Conservation (phyloP, 805 yeast genomes). For the Zygoascus biomembranicola region DNA sequence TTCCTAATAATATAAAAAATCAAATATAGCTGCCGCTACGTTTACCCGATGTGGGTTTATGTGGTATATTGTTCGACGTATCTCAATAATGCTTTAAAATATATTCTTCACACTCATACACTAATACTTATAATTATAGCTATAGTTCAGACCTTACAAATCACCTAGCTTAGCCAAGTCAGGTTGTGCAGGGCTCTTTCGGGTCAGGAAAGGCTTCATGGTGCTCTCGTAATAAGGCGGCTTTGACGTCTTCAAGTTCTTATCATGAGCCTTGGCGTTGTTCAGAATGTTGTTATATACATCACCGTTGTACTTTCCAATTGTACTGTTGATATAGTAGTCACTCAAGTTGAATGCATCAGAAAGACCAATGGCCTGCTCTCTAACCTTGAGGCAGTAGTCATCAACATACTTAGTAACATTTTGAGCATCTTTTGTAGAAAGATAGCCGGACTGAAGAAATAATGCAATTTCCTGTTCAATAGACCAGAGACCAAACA, state of each 20-base stretch:
- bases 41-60: too few species aligned
- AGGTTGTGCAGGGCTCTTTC: not conserved
- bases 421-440: conserved; percentile 39
- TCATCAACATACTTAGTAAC: conserved; percentile 37
- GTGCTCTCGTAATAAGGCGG: conserved; percentile 47
- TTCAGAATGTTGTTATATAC: conserved; percentile 50
- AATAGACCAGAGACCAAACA: conserved; percentile 58
- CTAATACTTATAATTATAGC: too few species aligned
- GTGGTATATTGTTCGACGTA: too few species aligned
- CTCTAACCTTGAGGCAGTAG: conserved; percentile 46
- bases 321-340: conserved; percentile 69
- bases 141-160: not conserved
- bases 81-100: too few species aligned
- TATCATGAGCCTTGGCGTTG: not conserved
- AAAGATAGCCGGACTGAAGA: conserved; percentile 52
- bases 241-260: conserved; percentile 46
- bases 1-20: too few species aligned
- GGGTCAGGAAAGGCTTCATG: conserved; percentile 28
- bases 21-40: too few species aligned
- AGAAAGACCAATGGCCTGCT: conserved; percentile 66
- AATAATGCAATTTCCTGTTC: conserved; percentile 68
- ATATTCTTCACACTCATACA: too few species aligned
- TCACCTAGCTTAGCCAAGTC: not conserved
- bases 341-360: conserved; percentile 81
- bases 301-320: conserved; percentile 77